Percentiles rank a stretch among this genome's conserved stretches.
Evolutionary conservation across 371 early-diverging fungal species (phyloP).

Genomic region (Ecytonucleospora hepatopenaei): DNA sequence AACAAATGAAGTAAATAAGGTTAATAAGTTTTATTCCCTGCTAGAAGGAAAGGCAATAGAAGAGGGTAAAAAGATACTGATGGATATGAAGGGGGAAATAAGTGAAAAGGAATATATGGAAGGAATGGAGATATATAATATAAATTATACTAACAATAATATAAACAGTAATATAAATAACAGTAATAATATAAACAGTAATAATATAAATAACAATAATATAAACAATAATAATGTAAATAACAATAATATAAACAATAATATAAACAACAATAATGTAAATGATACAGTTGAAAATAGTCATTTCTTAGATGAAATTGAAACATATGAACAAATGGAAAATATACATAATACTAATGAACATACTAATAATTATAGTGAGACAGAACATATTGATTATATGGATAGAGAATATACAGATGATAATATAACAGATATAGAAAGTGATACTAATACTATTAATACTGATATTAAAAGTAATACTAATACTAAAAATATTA

Average conservation of each 20-base stretch:
- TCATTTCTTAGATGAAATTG: not conserved
- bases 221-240: not conserved
- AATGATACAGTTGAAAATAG: not conserved
- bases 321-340: constrained; percentile 1
- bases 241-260: not conserved
- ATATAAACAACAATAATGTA: not conserved
- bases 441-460: not conserved
- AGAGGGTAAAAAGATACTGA: constrained; percentile 38
- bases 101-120: not conserved
- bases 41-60: constrained; percentile 43
- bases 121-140: not conserved
- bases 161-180: not conserved
- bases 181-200: not conserved
- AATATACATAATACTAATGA: no score
- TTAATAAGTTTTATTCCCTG: constrained; percentile 45
- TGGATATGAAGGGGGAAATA: constrained; percentile 4
- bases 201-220: not conserved
- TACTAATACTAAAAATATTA: not conserved
- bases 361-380: no score
- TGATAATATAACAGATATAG: not conserved
- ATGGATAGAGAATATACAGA: not conserved
- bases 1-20: constrained; percentile 31
- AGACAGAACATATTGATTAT: not conserved
- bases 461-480: not conserved
- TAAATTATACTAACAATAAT: not conserved